Conservation (phyloP, 768 basidiomycete species). For the Tulasnella sp. region DNA sequence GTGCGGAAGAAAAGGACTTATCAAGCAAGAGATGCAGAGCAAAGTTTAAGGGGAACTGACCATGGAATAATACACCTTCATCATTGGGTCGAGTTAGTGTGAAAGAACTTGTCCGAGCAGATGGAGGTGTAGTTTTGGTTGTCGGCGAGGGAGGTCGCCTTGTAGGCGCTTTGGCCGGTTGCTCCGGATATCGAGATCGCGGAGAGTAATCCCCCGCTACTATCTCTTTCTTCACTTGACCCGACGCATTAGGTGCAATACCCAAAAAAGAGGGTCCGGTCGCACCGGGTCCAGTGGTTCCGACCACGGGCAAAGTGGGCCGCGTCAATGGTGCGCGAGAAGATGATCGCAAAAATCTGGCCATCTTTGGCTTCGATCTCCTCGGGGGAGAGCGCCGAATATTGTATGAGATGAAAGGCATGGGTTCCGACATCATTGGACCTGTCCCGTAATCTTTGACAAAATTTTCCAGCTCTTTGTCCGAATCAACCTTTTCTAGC, state of each 20-base stretch:
- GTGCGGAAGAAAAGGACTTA: slow-evolving; percentile 17
- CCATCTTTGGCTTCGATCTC: slow-evolving; percentile 59
- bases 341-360: slow-evolving; percentile 55
- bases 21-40: not conserved
- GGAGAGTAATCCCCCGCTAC: too few species aligned
- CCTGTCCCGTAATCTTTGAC: slow-evolving; percentile 90
- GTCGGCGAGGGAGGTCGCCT: slow-evolving; percentile 4
- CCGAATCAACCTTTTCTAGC: slow-evolving; percentile 86
- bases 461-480: slow-evolving; percentile 86
- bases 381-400: slow-evolving; percentile 57
- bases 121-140: not conserved
- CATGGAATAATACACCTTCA: not conserved
- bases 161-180: not conserved
- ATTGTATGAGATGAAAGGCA: slow-evolving; percentile 61
- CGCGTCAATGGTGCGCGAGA: slow-evolving; percentile 43
- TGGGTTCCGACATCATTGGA: slow-evolving; percentile 82
- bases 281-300: slow-evolving; percentile 43
- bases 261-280: not conserved
- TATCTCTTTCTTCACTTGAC: too few species aligned
- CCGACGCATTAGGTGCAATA: too few species aligned
- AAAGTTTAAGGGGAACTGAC: too few species aligned
- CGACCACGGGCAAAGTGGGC: slow-evolving; percentile 38
- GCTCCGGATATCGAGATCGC: not conserved
- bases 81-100: slow-evolving; percentile 57
- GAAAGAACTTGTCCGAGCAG: slow-evolving; percentile 25